These are phyloP conservation scores for Ormosia emarginata DNA, from an alignment of 306 rosid genomes.

Conservation along the genomic window DNA sequence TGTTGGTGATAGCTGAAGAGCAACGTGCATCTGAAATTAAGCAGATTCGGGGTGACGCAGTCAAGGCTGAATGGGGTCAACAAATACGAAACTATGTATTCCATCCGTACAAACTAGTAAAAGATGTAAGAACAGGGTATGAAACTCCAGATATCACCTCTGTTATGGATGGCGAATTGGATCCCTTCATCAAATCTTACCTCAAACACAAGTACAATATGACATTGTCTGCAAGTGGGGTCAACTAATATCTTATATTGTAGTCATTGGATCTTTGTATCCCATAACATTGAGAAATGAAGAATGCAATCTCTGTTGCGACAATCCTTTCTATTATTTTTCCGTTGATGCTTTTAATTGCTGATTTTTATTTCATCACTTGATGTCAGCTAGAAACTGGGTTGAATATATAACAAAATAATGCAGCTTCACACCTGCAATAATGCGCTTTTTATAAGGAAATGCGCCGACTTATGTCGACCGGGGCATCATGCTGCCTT, in stretches of 20 bases:
- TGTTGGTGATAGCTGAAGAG: slow-evolving; percentile 85
- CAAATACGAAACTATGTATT: slow-evolving; percentile 93
- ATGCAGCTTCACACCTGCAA: background rate
- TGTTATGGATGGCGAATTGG: slow-evolving; percentile 95
- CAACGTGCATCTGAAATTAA: slow-evolving; percentile 87
- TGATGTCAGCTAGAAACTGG: background rate
- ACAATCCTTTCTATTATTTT: background rate
- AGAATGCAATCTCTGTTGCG: background rate
- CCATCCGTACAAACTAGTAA: slow-evolving; percentile 92
- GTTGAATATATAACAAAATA: background rate
- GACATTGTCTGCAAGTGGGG: slow-evolving; percentile 40
- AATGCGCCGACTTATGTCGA: too few species aligned
- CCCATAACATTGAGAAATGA: background rate
- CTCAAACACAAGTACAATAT: slow-evolving; percentile 68
- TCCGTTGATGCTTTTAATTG: background rate
- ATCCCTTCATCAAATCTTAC: slow-evolving; percentile 83
- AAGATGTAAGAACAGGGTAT: slow-evolving; percentile 83
- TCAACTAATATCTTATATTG: slow-evolving; percentile 12
- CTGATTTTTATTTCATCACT: background rate
- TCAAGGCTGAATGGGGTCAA: slow-evolving; percentile 99
- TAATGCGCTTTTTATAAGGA: background rate
- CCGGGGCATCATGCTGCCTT: slow-evolving; percentile 43
- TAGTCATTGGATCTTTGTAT: background rate
- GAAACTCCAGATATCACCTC: slow-evolving; percentile 76
- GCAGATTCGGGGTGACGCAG: slow-evolving; percentile 92